Conservation (phyloP, 1,284 basidiomycete species). For the Microbotryum silenes-acaulis region DNA sequence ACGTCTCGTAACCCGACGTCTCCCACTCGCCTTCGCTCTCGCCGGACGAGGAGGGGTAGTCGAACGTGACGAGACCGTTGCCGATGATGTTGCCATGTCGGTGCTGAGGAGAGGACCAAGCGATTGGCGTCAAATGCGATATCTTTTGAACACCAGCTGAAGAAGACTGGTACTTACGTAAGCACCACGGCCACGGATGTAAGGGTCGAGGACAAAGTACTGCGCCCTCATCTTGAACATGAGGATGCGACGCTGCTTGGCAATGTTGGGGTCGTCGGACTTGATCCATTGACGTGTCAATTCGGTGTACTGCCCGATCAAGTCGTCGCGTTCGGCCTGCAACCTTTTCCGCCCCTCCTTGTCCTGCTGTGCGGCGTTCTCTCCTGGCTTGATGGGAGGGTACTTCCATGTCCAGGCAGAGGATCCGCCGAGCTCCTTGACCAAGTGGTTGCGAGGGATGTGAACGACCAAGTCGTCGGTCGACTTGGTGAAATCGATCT, state of each 20-base stretch:
- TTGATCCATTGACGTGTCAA: conserved; percentile 39
- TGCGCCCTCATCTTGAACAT: conserved; percentile 39
- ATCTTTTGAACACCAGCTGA: not conserved
- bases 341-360: conserved; percentile 35
- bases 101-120: not conserved
- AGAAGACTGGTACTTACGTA: conserved; percentile 13
- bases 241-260: conserved; percentile 35
- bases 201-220: conserved; percentile 40
- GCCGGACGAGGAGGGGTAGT: conserved; percentile 22
- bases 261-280: conserved; percentile 25
- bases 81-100: conserved; percentile 39
- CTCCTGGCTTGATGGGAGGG: conserved; percentile 31
- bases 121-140: too few relatives aligned
- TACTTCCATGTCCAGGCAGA: conserved; percentile 33
- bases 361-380: conserved; percentile 39
- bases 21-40: conserved; percentile 27
- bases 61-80: conserved; percentile 33
- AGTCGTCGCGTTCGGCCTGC: conserved; percentile 35
- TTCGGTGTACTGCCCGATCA: conserved; percentile 37
- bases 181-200: conserved; percentile 36
- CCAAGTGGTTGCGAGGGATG: conserved; percentile 27
- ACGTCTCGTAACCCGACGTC: conserved; percentile 16
- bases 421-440: conserved; percentile 29
- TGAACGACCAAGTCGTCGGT: conserved; percentile 34
- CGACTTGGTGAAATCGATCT: conserved; percentile 35